Percentiles rank a stretch among this genome's conserved stretches.
Conservation (phyloP, 176 grass and related monocot genomes). For the Alloteropsis semialata region DNA sequence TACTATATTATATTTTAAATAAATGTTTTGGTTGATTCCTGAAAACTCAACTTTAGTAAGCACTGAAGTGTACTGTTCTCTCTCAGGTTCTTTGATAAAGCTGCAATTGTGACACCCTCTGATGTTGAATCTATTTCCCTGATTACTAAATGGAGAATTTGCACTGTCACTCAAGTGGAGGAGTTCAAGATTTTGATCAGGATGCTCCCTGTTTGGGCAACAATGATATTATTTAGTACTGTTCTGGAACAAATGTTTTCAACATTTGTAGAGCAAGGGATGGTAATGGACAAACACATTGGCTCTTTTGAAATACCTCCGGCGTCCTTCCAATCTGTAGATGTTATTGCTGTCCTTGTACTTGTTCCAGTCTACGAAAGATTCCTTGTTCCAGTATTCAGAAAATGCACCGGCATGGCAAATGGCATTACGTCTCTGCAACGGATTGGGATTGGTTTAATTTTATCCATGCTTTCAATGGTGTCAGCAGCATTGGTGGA, state of each 20-base stretch:
- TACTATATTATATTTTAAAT: not conserved
- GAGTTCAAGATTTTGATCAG: conserved; percentile 60
- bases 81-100: conserved; percentile 62
- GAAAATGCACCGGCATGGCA: conserved; percentile 35
- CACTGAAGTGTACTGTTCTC: not conserved
- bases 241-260: conserved; percentile 49
- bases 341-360: conserved; percentile 31
- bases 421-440: conserved; percentile 52
- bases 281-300: conserved; percentile 37
- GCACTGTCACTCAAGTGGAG: conserved; percentile 66
- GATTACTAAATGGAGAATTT: conserved; percentile 36
- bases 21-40: not conserved
- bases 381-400: conserved; percentile 43
- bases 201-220: conserved; percentile 58
- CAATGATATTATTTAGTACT: conserved; percentile 35
- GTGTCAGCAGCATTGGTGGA: conserved; percentile 53
- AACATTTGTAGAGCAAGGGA: conserved; percentile 43
- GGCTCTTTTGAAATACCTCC: conserved; percentile 48
- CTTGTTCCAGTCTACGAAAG: conserved; percentile 56
- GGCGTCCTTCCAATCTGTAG: conserved; percentile 50
- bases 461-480: conserved; percentile 44
- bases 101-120: conserved; percentile 34
- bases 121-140: conserved; percentile 32
- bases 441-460: conserved; percentile 43
- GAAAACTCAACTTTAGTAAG: not conserved